Conservation (phyloP, 2,329 filamentous ascomycete genomes). For the Penicillium sp. region DNA sequence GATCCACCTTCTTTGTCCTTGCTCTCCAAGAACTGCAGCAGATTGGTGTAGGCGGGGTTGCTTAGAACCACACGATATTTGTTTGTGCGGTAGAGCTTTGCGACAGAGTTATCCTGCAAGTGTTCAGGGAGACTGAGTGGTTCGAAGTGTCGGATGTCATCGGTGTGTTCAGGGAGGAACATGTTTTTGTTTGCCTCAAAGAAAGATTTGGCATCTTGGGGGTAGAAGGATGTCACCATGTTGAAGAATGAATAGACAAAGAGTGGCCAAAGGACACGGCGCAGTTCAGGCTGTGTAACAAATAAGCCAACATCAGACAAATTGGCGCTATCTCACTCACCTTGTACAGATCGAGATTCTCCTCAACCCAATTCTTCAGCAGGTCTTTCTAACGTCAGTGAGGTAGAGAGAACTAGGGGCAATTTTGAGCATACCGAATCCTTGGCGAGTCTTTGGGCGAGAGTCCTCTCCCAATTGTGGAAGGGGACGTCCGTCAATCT, state of each 20-base stretch:
- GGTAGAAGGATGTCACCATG: slow-evolving; percentile 70
- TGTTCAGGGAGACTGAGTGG: slow-evolving; percentile 77
- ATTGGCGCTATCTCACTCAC: slow-evolving; percentile 44
- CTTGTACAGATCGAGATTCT: slow-evolving; percentile 92
- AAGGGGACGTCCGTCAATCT: slow-evolving; percentile 76
- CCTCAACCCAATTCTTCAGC: slow-evolving; percentile 81
- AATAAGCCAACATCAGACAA: slow-evolving; percentile 9
- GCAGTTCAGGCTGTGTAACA: slow-evolving; percentile 70
- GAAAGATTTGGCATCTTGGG: slow-evolving; percentile 72
- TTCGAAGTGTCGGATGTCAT: slow-evolving; percentile 76
- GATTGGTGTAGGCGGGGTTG: slow-evolving; percentile 74
- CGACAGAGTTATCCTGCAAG: slow-evolving; percentile 71
- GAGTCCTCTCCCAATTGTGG: slow-evolving; percentile 68
- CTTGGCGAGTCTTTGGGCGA: slow-evolving; percentile 74
- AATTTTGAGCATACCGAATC: slow-evolving; percentile 55
- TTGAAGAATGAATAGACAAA: slow-evolving; percentile 93
- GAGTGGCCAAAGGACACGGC: slow-evolving; percentile 85
- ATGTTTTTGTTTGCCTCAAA: slow-evolving; percentile 66
- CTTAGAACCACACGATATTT: slow-evolving; percentile 92
- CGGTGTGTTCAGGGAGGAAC: slow-evolving; percentile 76
- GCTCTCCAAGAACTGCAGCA: slow-evolving; percentile 87
- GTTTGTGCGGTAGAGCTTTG: slow-evolving; percentile 78
- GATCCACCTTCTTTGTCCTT: slow-evolving; percentile 79
- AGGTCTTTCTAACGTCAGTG: slow-evolving; percentile 51
- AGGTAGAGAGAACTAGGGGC: background rate